Evolutionary conservation across 2,329 filamentous ascomycete species (phyloP).

Genomic region (Penicillium sp.): DNA sequence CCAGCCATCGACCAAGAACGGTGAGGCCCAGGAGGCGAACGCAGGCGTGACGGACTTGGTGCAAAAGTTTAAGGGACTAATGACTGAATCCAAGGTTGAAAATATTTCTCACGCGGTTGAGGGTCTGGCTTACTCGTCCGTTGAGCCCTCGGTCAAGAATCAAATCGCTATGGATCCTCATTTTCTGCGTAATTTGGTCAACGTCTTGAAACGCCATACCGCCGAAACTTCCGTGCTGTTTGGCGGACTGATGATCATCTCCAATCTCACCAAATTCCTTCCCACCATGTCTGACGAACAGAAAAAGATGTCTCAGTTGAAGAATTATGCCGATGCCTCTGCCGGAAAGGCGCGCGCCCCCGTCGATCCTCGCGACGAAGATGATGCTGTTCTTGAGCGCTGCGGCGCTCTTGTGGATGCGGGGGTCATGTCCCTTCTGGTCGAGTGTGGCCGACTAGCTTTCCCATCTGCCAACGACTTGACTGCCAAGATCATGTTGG

Average conservation of each 20-base stretch:
- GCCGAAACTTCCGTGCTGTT: constrained; percentile 69
- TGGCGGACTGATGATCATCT: constrained; percentile 76
- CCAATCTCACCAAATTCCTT: constrained; percentile 76
- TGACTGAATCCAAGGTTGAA: constrained; percentile 36
- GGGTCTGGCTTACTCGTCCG: constrained; percentile 83
- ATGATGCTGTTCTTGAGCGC: constrained; percentile 66
- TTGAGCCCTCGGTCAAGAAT: constrained; percentile 81
- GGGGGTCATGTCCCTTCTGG: constrained; percentile 68
- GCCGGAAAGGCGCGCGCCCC: constrained; percentile 60
- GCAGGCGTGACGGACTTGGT: constrained; percentile 49
- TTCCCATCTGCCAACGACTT: constrained; percentile 66
- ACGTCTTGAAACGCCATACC: constrained; percentile 41
- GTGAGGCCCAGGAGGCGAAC: constrained; percentile 33
- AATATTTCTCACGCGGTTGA: constrained; percentile 75
- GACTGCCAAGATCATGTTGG: constrained; percentile 68
- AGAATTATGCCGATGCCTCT: constrained; percentile 84
- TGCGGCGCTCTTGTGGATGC: constrained; percentile 75
- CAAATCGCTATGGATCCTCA: constrained; percentile 61
- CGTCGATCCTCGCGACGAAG: constrained; percentile 64
- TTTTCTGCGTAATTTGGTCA: constrained; percentile 65
- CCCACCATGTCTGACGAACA: constrained; percentile 80
- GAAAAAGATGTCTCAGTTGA: constrained; percentile 84
- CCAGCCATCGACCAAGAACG: constrained; percentile 25
- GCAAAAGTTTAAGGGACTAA: constrained; percentile 47
- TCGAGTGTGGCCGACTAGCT: constrained; percentile 63